Evolutionary conservation across 805 yeast species (phyloP).

Genomic region (Pichia eremophila): DNA sequence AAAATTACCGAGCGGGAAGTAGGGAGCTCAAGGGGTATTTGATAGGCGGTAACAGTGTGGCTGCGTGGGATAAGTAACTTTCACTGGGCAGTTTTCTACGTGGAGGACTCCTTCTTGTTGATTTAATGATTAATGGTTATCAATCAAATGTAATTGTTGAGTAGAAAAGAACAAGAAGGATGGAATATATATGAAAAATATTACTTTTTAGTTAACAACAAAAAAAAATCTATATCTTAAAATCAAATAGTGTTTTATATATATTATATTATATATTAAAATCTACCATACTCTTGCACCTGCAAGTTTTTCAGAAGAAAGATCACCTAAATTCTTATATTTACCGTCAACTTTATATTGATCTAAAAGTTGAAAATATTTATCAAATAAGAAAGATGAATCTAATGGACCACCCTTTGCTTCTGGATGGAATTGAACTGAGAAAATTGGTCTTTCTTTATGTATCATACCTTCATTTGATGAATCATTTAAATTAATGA

Average conservation of each 20-base stretch:
- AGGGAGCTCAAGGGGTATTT: too few relatives aligned
- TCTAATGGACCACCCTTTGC: slow-evolving; percentile 99
- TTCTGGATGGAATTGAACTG: slow-evolving; percentile 98
- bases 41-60: too few relatives aligned
- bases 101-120: too few relatives aligned
- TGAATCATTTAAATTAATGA: slow-evolving; percentile 87
- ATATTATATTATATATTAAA: too few relatives aligned
- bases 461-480: slow-evolving; percentile 98
- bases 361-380: slow-evolving; percentile 64
- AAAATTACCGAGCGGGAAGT: too few relatives aligned
- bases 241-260: not conserved
- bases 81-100: too few relatives aligned
- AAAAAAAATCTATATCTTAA: not conserved
- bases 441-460: slow-evolving; percentile 76
- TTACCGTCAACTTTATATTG: slow-evolving; percentile 37
- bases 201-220: not conserved
- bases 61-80: too few relatives aligned
- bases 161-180: too few relatives aligned
- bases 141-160: too few relatives aligned
- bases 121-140: too few relatives aligned
- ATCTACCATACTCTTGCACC: slow-evolving; percentile 10
- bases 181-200: not conserved
- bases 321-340: slow-evolving; percentile 9
- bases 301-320: slow-evolving; percentile 9
- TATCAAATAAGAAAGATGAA: slow-evolving; percentile 84